A percentile compares a stretch with the other conserved stretches of the same genome.
Evolutionary conservation across 805 yeast genomes (phyloP).

Genomic region (Saturnispora diversa): DNA sequence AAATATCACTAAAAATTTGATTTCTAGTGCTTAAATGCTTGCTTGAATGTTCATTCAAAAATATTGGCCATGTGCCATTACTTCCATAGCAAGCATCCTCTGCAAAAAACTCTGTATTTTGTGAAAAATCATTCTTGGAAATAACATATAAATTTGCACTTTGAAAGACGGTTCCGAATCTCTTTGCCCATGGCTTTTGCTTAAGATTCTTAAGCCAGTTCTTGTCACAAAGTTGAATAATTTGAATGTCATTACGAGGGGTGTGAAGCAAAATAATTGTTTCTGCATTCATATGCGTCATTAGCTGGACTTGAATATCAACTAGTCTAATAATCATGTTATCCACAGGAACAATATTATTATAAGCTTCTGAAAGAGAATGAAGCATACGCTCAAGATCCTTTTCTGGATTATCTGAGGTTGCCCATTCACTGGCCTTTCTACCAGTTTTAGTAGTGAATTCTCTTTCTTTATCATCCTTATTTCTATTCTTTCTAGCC

Average conservation of each 20-base stretch:
- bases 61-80: constrained; percentile 72
- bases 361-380: constrained; percentile 28
- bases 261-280: constrained; percentile 65
- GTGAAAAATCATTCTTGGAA: constrained; percentile 38
- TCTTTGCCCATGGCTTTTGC: constrained; percentile 43
- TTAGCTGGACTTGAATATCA: constrained; percentile 77
- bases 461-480: neutral
- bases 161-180: constrained; percentile 60
- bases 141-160: constrained; percentile 70
- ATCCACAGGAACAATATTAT: constrained; percentile 34
- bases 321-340: constrained; percentile 60
- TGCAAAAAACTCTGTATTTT: neutral
- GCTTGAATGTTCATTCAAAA: constrained; percentile 58
- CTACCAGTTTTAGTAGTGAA: neutral
- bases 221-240: constrained; percentile 51
- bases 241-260: constrained; percentile 60
- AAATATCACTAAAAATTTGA: constrained; percentile 55
- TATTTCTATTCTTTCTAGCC: neutral
- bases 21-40: constrained; percentile 27
- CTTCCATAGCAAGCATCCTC: constrained; percentile 51
- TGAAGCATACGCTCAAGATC: constrained; percentile 48
- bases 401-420: constrained; percentile 11
- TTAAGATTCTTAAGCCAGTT: constrained; percentile 12
- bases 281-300: constrained; percentile 42
- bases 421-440: too few relatives aligned